Evolutionary conservation across 106 monocot species (phyloP), one percentile per base, ranked within the genome.

Genomic region (Dactylorhiza incarnata): DNA sequence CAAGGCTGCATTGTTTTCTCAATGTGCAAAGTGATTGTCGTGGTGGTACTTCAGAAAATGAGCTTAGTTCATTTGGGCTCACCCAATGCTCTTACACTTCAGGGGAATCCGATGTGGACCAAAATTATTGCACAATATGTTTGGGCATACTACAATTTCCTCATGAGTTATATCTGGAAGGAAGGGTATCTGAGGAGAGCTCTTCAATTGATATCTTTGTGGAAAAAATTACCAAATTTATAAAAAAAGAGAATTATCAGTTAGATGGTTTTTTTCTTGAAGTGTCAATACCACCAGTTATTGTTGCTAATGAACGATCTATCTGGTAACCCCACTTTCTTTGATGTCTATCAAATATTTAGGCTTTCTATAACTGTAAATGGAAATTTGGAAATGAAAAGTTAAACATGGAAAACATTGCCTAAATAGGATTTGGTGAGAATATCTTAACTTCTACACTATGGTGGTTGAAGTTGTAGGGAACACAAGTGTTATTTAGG

Each of bases 261-360:
- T 78, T 90, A 73, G 88, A 90, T 83, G 88, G 75, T 0, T 92
- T 95, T 79, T 86, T 75, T 62, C 58, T 92, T 71, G 95, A 95
- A 78, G 61, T 92, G 7, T 92, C 92, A 22, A 37, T 92, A 68
- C 95, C 95, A 46, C 81, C 86, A 11, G 83, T 87, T 73, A 82
- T 90, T 66, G 29, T 71, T 25, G 95, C 90, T 56, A 95, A 92
- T 82, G 95, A 95, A 48, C 92, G 88, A 75, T 89, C 92, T 58
- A 70, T 92, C 37, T 71, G 92, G 92, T 95, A 82, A 81, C 13
- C 26, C 13, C 9, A 66, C 5, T 69, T 76, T 67, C 19, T 47
- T 69, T 73, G 22, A 51, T 68, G 47, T 12, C 72, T 49, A 24
- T 22, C 20, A 45, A 69, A 61, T 61, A n/a, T 69, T 16, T 17